A percentile compares a stretch with the other conserved stretches of the same genome.
phyloP scores from a whole-genome alignment of 768 basidiomycete species.

The Termitomyces sp. region DNA sequence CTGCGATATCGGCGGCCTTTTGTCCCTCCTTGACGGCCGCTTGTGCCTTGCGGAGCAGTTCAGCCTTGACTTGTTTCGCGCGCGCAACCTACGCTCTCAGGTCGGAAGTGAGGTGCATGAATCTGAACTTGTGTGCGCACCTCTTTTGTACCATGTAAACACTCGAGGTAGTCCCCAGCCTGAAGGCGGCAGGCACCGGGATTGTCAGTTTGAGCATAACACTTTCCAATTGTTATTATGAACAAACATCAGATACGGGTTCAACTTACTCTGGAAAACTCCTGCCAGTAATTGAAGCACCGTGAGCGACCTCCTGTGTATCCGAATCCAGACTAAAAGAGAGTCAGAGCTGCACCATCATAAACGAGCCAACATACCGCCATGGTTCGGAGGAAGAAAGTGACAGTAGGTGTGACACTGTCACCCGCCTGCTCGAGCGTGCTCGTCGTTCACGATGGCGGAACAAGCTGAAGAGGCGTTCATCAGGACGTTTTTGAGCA shows the following conservation, averaged over 20 bases:
- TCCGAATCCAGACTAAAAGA: slow-evolving; percentile 39
- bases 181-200: slow-evolving; percentile 68
- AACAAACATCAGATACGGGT: background rate
- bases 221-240: slow-evolving; percentile 38
- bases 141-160: slow-evolving; percentile 86
- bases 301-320: slow-evolving; percentile 57
- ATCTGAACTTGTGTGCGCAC: slow-evolving; percentile 34
- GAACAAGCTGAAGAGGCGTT: slow-evolving; percentile 64
- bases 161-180: slow-evolving; percentile 87
- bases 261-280: slow-evolving; percentile 62
- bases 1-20: slow-evolving; percentile 65
- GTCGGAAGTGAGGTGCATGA: background rate
- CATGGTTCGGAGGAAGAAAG: slow-evolving; percentile 21
- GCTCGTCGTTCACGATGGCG: slow-evolving; percentile 22
- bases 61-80: slow-evolving; percentile 64
- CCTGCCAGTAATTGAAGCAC: slow-evolving; percentile 92
- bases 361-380: slow-evolving; percentile 24
- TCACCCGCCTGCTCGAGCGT: background rate
- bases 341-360: background rate
- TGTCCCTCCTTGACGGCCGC: slow-evolving; percentile 63
- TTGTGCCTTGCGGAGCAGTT: slow-evolving; percentile 63
- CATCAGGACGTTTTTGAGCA: slow-evolving; percentile 59
- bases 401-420: background rate
- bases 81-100: slow-evolving; percentile 35
- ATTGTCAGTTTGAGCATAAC: slow-evolving; percentile 76